These are phyloP conservation scores for Vanrija humicola DNA, from an alignment of 1,284 basidiomycete species.

Conservation along the genomic window DNA sequence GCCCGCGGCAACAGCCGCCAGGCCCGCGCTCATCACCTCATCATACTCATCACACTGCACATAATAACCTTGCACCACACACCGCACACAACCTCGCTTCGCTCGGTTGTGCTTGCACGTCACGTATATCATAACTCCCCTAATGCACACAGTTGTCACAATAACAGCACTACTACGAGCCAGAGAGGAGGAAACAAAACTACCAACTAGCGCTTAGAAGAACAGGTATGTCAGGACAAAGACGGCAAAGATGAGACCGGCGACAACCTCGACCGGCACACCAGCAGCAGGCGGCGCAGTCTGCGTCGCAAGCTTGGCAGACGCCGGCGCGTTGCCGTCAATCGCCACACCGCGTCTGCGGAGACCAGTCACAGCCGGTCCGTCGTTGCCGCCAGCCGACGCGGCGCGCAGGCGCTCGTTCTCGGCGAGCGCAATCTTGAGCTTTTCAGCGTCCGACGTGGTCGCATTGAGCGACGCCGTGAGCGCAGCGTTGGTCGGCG, in stretches of 20 bases:
- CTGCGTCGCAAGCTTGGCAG: slow-evolving; percentile 25
- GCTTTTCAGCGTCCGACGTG: slow-evolving; percentile 44
- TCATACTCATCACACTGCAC: too few species aligned
- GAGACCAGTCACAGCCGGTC: slow-evolving; percentile 39
- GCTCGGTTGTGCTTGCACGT: too few species aligned
- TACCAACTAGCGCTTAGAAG: slow-evolving; percentile 40
- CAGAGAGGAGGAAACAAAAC: neutral
- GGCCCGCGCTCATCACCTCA: too few species aligned
- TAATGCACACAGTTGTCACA: too few species aligned
- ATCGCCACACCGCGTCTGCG: slow-evolving; percentile 40
- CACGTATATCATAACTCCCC: too few species aligned
- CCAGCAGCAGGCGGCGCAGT: slow-evolving; percentile 31
- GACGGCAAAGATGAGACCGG: slow-evolving; percentile 54
- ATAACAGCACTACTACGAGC: too few species aligned
- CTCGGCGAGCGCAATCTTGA: slow-evolving; percentile 41
- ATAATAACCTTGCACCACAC: too few species aligned
- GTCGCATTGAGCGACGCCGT: slow-evolving; percentile 36
- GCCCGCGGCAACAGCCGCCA: too few species aligned
- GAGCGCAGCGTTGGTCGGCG: slow-evolving; percentile 35
- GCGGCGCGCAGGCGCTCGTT: slow-evolving; percentile 41
- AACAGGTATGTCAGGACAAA: slow-evolving; percentile 57
- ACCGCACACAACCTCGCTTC: too few species aligned
- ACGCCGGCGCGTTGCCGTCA: slow-evolving; percentile 17
- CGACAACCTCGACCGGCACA: slow-evolving; percentile 55
- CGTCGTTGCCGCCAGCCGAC: slow-evolving; percentile 32